Conservation (phyloP, 345 rosid genomes). For the Pugionium cornutum region DNA sequence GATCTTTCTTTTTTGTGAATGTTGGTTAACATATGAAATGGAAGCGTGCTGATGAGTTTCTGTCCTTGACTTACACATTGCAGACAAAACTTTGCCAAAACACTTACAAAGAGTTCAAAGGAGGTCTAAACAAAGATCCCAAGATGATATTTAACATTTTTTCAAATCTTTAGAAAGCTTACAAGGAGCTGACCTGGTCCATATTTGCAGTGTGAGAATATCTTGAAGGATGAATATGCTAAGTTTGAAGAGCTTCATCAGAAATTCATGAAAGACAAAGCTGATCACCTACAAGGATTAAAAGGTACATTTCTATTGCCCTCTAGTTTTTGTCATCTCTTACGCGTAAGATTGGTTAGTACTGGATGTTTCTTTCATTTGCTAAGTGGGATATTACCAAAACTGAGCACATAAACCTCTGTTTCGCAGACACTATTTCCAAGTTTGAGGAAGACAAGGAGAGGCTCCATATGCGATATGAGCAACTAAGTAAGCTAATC, state of each 20-base stretch:
- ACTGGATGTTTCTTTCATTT: neutral
- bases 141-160: slow-evolving; percentile 1
- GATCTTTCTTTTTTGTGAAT: slow-evolving; percentile 11
- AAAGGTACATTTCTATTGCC: slow-evolving; percentile 46
- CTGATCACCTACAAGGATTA: slow-evolving; percentile 53
- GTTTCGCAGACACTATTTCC: slow-evolving; percentile 57
- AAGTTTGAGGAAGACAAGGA: slow-evolving; percentile 83
- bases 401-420: slow-evolving; percentile 4
- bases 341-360: neutral
- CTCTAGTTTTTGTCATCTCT: slow-evolving; percentile 12
- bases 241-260: slow-evolving; percentile 66
- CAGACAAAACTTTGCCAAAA: slow-evolving; percentile 68
- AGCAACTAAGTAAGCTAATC: slow-evolving; percentile 66
- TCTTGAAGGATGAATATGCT: slow-evolving; percentile 63
- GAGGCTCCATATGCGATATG: slow-evolving; percentile 66
- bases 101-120: slow-evolving; percentile 73
- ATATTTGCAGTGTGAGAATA: slow-evolving; percentile 58
- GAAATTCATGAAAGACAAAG: slow-evolving; percentile 69
- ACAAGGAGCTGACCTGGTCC: slow-evolving; percentile 16
- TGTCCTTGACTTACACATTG: slow-evolving; percentile 17
- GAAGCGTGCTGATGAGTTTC: slow-evolving; percentile 9
- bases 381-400: neutral
- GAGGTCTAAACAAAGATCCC: slow-evolving; percentile 55
- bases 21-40: slow-evolving; percentile 7
- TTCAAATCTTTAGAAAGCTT: slow-evolving; percentile 1